Percentiles rank a stretch among this genome's conserved stretches.
Evolutionary conservation across 164 flowering plant species (phyloP).

Genomic region (Vitis rupestris): DNA sequence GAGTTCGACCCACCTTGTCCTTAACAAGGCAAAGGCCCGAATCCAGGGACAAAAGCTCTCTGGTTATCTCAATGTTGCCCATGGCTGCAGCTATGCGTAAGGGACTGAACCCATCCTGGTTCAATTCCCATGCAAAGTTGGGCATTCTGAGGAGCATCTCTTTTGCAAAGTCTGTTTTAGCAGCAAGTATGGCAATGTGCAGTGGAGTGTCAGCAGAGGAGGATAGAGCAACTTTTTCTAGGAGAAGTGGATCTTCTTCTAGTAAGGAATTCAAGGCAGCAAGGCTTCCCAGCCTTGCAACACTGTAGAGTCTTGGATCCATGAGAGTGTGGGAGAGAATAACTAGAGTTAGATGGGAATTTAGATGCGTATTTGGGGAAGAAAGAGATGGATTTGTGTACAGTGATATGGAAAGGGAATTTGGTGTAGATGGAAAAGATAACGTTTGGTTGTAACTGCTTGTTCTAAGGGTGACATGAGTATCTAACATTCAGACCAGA

Average conservation of each 20-base stretch:
- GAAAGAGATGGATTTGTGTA: too few relatives aligned
- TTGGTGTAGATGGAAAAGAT: too few relatives aligned
- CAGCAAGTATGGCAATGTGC: background rate
- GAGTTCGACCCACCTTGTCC: background rate
- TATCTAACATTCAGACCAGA: too few relatives aligned
- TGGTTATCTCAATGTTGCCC: background rate
- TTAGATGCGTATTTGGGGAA: too few relatives aligned
- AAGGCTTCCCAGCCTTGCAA: background rate
- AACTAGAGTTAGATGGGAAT: too few relatives aligned
- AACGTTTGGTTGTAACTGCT: too few relatives aligned
- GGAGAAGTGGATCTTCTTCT: background rate
- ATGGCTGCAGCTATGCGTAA: background rate
- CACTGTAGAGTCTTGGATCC: background rate
- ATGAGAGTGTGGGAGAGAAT: too few relatives aligned
- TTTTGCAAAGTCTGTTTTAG: background rate
- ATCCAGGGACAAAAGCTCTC: background rate
- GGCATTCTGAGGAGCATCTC: background rate
- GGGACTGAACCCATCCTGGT: background rate
- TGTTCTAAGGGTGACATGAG: too few relatives aligned
- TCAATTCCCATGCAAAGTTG: background rate
- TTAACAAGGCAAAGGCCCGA: background rate
- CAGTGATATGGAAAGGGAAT: too few relatives aligned
- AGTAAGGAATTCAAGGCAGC: background rate
- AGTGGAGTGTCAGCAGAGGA: background rate
- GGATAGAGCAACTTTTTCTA: background rate